Evolutionary conservation across 257 asterid genomes (phyloP).

Genomic region (Catharanthus roseus): DNA sequence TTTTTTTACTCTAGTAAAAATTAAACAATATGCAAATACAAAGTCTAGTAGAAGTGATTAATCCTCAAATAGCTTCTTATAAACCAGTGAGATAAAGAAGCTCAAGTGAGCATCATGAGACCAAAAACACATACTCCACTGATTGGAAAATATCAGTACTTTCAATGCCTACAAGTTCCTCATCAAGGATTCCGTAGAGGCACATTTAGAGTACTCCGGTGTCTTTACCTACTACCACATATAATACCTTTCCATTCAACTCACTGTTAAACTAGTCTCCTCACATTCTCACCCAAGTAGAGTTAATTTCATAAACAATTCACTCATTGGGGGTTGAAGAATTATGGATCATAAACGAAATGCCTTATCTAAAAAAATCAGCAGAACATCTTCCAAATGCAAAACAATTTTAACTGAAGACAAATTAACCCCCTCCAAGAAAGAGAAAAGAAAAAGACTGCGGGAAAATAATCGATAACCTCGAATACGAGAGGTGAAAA

Average conservation of each 20-base stretch:
- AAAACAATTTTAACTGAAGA: neutral
- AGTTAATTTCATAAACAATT: neutral
- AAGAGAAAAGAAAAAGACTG: neutral
- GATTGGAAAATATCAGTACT: neutral
- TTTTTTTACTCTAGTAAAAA: neutral
- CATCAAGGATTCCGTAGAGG: neutral
- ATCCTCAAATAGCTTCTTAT: neutral
- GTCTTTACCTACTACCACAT: neutral
- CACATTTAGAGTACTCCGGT: neutral
- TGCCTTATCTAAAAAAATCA: neutral
- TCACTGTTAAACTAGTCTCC: neutral
- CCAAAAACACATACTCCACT: neutral
- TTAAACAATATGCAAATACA: neutral
- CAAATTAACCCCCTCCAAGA: neutral
- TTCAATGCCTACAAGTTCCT: neutral
- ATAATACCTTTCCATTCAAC: neutral
- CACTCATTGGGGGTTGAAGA: neutral
- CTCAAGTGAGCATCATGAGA: neutral
- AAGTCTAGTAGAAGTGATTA: neutral
- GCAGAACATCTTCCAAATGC: neutral
- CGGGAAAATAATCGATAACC: slow-evolving; percentile 27
- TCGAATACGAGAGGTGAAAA: slow-evolving; percentile 79
- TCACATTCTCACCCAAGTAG: neutral
- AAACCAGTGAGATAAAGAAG: neutral
- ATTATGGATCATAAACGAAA: neutral